Evolutionary conservation across 2,329 filamentous ascomycete species (phyloP), one percentile per base, ranked within the genome.

Genomic region (Xenosphaeropsis pyriputrescens): DNA sequence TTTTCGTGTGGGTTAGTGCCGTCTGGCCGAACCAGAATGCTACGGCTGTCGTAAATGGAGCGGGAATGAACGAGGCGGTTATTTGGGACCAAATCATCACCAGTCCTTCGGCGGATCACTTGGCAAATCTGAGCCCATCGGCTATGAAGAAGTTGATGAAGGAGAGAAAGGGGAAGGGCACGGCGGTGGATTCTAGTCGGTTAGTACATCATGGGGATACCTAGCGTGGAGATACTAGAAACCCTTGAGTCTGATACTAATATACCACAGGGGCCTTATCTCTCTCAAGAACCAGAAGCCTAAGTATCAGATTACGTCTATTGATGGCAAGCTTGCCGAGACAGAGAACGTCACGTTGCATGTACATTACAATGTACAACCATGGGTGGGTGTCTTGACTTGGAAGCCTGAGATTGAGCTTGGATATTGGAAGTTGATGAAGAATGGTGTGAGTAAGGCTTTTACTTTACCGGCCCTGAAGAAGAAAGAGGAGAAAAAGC

Each of bases 41-140:
- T 32, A 49, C 58, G 18, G 48, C 50, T 29, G 52, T 44, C 26
- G 45, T 47, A 5, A 37, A 43, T 17, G 37, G 49, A 40, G 33
- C 40, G 15, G 38, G 36, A n/a, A 47, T 62, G 44, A 80, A 80
- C 60, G 72, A 86, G 61, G 83, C 84, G 49, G 80, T 95, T 45
- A 89, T 98, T 62, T 96, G 89, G 91, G 89, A 98, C 62, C 72
- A 70, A 47, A 96, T 98, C 63, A 88, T 98, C 61, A 83, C 85
- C 33, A 77, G 74, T 49, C 70, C 75, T 39, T 73, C 70, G 50
- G 72, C 80, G 26, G 63, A 76, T 61, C 64, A 76, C 62, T 58
- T 79, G 39, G 57, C 65, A 53, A 79, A 75, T 56, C 60, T 78
- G 35, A 69, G 72, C 5, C 72, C 73, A 9, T 61, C 65, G 1